phyloP scores from a whole-genome alignment of 2,329 filamentous ascomycete species.

The Aspergillus awamori region DNA sequence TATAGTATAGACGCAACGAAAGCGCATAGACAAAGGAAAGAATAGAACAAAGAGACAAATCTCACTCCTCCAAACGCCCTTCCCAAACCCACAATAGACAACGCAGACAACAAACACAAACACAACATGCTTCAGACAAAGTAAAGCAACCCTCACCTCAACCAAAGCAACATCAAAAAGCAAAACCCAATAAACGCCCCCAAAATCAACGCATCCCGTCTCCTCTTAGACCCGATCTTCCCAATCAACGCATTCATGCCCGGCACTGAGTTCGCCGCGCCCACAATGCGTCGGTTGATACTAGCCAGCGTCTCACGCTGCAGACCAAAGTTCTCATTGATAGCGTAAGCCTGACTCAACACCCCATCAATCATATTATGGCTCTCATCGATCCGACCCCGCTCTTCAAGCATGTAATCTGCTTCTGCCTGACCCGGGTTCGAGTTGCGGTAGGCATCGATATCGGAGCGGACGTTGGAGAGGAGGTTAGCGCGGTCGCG shows the following conservation, averaged over 20 bases:
- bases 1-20: constrained; percentile 8
- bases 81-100: constrained; percentile 6
- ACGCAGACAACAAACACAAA: constrained; percentile 8
- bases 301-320: constrained; percentile 86
- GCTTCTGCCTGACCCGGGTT: constrained; percentile 84
- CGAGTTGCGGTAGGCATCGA: constrained; percentile 79
- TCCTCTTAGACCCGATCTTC: constrained; percentile 91
- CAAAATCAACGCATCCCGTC: constrained; percentile 91
- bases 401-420: constrained; percentile 96
- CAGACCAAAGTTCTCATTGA: constrained; percentile 85
- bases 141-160: constrained; percentile 56
- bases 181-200: constrained; percentile 89
- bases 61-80: constrained; percentile 15
- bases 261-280: constrained; percentile 86
- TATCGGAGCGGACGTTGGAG: constrained; percentile 87
- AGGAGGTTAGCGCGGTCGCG: constrained; percentile 89
- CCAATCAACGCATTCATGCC: constrained; percentile 90
- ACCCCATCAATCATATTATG: constrained; percentile 88
- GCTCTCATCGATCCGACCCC: constrained; percentile 81
- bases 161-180: constrained; percentile 82
- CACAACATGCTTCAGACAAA: constrained; percentile 1
- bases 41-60: background rate
- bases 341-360: constrained; percentile 91
- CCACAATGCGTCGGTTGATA: constrained; percentile 87
- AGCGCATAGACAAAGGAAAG: background rate